phyloP scores from a whole-genome alignment of 805 yeast genomes.

The Isabelozyma pseudorhagii region DNA sequence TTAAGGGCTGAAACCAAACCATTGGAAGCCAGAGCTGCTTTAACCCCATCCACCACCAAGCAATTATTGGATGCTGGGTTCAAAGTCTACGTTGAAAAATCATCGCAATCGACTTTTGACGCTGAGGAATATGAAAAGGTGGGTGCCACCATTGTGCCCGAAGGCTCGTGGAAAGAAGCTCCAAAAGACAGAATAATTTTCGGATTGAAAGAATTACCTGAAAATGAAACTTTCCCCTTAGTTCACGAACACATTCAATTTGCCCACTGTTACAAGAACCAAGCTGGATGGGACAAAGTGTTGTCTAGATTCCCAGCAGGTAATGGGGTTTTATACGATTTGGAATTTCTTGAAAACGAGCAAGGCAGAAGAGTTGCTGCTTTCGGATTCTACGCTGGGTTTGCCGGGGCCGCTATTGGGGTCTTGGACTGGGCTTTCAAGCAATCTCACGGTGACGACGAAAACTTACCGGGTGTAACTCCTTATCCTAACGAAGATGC shows the following conservation, averaged over 20 bases:
- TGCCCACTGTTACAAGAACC: conserved; percentile 98
- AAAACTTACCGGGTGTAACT: conserved; percentile 72
- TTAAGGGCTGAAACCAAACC: conserved; percentile 97
- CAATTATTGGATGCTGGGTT: conserved; percentile 83
- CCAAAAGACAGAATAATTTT: conserved; percentile 86
- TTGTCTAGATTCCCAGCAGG: conserved; percentile 87
- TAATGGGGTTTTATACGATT: conserved; percentile 84
- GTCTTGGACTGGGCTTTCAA: conserved; percentile 92
- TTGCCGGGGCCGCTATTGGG: conserved; percentile 98
- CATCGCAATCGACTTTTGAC: conserved; percentile 77
- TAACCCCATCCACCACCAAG: conserved; percentile 89
- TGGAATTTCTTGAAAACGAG: conserved; percentile 92
- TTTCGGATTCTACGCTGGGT: conserved; percentile 99
- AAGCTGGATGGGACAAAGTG: conserved; percentile 95
- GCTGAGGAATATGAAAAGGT: conserved; percentile 70
- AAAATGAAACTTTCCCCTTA: conserved; percentile 83
- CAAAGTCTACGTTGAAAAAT: conserved; percentile 82
- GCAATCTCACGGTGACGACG: conserved; percentile 63
- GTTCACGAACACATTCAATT: conserved; percentile 96
- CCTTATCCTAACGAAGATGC: conserved; percentile 81
- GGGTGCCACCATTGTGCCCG: conserved; percentile 88
- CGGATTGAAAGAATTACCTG: conserved; percentile 95
- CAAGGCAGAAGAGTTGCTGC: conserved; percentile 99
- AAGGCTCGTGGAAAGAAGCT: conserved; percentile 90
- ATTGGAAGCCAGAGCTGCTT: conserved; percentile 93